Evolutionary conservation across 192 early-diverging fungal species (phyloP).

Genomic region (Coemansia sp.): DNA sequence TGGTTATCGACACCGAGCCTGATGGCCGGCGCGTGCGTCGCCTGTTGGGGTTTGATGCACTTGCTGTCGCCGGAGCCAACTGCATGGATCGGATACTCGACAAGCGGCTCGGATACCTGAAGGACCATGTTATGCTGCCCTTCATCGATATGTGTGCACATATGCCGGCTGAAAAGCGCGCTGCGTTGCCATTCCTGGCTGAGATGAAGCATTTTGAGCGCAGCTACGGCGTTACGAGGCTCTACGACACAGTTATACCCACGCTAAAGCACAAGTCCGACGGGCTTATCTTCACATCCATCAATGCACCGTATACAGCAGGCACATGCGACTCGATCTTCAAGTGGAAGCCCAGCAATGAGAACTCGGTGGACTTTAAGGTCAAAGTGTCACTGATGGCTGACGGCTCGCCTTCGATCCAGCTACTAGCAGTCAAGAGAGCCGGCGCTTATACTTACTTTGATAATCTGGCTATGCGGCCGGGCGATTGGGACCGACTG

Average conservation of each 20-base stretch:
- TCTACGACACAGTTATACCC: conserved; percentile 63
- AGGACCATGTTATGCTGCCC: conserved; percentile 64
- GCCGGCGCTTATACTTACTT: conserved; percentile 41
- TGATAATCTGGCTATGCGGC: conserved; percentile 57
- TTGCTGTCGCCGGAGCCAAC: conserved; percentile 59
- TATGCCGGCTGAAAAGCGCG: neutral
- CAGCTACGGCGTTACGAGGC: conserved; percentile 61
- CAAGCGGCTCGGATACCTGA: conserved; percentile 71
- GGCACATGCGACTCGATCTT: conserved; percentile 70
- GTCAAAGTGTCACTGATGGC: conserved; percentile 36
- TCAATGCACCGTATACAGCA: conserved; percentile 58
- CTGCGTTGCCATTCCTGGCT: conserved; percentile 24
- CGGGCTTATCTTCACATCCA: conserved; percentile 75
- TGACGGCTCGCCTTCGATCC: conserved; percentile 49
- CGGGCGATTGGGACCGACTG: conserved; percentile 55
- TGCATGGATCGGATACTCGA: conserved; percentile 61
- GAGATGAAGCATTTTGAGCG: conserved; percentile 67
- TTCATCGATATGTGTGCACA: conserved; percentile 23
- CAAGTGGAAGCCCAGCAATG: conserved; percentile 84
- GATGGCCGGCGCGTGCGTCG: conserved; percentile 55
- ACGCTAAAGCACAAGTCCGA: conserved; percentile 67
- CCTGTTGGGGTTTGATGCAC: conserved; percentile 72
- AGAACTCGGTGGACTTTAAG: conserved; percentile 79
- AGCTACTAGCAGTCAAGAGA: conserved; percentile 58
- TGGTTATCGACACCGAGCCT: conserved; percentile 72